These are phyloP conservation scores for Tuber umbilicatum DNA, from an alignment of 495 filamentous ascomycete genomes.

Conservation along the genomic window DNA sequence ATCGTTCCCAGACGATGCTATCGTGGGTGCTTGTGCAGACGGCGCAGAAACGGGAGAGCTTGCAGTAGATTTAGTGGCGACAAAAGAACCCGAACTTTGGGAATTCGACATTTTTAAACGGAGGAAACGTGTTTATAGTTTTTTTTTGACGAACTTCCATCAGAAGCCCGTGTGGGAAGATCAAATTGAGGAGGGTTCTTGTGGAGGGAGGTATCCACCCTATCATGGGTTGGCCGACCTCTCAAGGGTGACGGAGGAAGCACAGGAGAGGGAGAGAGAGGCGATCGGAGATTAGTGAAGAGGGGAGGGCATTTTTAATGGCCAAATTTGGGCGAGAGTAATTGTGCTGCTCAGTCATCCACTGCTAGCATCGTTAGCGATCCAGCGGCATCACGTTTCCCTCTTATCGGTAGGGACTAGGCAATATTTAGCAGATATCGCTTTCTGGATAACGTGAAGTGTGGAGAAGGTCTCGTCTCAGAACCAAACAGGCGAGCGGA, in stretches of 20 bases:
- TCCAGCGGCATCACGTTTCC: background rate
- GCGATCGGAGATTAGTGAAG: background rate
- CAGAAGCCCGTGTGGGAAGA: background rate
- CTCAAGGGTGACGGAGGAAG: background rate
- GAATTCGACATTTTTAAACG: slow-evolving; percentile 18
- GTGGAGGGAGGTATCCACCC: slow-evolving; percentile 1
- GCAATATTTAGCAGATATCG: background rate
- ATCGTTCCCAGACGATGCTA: slow-evolving; percentile 48
- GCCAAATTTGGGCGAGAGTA: background rate
- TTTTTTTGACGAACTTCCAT: background rate
- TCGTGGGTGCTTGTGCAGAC: slow-evolving; percentile 32
- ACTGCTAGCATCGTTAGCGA: background rate
- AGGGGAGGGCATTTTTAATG: background rate
- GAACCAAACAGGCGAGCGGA: background rate
- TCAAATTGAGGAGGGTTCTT: background rate
- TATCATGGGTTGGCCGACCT: background rate
- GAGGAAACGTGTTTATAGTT: background rate
- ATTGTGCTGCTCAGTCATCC: background rate
- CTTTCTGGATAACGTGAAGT: background rate
- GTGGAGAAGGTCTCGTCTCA: background rate
- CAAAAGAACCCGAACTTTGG: slow-evolving; percentile 26
- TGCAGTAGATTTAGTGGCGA: slow-evolving; percentile 13
- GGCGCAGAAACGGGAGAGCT: slow-evolving; percentile 19
- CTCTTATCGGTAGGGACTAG: background rate
- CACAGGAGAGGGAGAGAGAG: background rate